Evolutionary conservation across 2,329 filamentous ascomycete species (phyloP), one percentile per base, ranked within the genome.

Genomic region (Metarhizium guizhouense): DNA sequence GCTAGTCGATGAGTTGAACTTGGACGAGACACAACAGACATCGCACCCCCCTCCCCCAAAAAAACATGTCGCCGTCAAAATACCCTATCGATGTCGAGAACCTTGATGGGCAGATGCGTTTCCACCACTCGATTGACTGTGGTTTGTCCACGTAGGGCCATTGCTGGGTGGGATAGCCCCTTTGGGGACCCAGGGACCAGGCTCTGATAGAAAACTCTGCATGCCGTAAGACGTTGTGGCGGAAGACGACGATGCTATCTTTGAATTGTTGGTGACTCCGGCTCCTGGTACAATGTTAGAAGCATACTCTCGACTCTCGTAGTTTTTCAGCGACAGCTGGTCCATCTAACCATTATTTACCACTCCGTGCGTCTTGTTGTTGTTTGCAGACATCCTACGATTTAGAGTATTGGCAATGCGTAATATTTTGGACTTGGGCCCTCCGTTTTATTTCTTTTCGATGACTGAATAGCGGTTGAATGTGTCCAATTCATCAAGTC

Each of bases 161-260:
- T 14, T 32, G 36, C 16, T 43, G 8, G 55, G 25, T 20, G 43
- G 14, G 14, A 34, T 52, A 20, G 51, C 53, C 20, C 48, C 43
- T 43, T 50, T 50, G 29, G 51, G 49, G 36, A 54, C 43, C 56
- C 53, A 54, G 18, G 56, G 53, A 10, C 56, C 56, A 16, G 45
- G 13, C 7, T 57, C 50, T 13, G 11, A 42, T 25, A 49, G 49
- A 32, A 54, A 57, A 20, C 56, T 40, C 42, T 57, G 52, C 16
- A 54, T 52, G 3, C 49, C 43, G 25, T 49, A 54, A 10, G 56
- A 53, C 4, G 16, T 29, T 29, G 49, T 38, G 25, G 45, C 34
- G 16, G 32, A 32, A 6, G 54, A 43, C 20, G 43, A 7, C 16
- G 30, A 30, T 50, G 29, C 40, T 16, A 16, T 16, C 11, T 13